A percentile compares a stretch with the other conserved stretches of the same genome.
Evolutionary conservation across 2,329 filamentous ascomycete genomes (phyloP).

Genomic region (Arachnomyces sp.): DNA sequence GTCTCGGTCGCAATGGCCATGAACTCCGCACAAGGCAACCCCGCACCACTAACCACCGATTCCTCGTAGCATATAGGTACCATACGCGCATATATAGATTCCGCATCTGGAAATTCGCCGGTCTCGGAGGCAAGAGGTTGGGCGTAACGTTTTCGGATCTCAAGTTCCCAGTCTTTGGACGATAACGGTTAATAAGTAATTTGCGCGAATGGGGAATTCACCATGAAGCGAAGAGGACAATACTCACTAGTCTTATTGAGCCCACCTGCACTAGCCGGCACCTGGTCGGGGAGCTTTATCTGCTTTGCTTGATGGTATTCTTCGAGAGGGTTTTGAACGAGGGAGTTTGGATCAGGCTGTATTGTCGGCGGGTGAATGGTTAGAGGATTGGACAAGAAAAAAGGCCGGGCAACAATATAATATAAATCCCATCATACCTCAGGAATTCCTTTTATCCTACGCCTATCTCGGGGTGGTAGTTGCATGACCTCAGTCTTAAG

Average conservation of each 20-base stretch:
- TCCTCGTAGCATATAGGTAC: conserved; percentile 61
- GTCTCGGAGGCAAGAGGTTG: conserved; percentile 55
- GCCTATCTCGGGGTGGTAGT: conserved; percentile 51
- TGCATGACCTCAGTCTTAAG: conserved; percentile 60
- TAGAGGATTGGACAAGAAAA: not conserved
- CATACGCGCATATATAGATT: conserved; percentile 52
- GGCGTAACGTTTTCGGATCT: conserved; percentile 58
- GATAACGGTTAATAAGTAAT: conserved; percentile 2
- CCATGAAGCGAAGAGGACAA: not conserved
- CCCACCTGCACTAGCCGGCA: conserved; percentile 62
- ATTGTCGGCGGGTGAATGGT: conserved; percentile 2
- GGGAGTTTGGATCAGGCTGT: conserved; percentile 31
- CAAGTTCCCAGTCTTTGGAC: conserved; percentile 52
- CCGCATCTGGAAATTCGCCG: conserved; percentile 54
- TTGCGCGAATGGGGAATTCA: not conserved
- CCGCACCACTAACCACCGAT: conserved; percentile 49
- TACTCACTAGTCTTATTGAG: conserved; percentile 70
- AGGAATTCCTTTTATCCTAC: conserved; percentile 49
- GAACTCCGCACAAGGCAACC: conserved; percentile 49
- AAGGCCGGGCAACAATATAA: not conserved
- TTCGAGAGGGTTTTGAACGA: conserved; percentile 28
- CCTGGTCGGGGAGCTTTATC: conserved; percentile 51
- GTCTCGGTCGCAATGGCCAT: conserved; percentile 56
- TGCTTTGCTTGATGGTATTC: conserved; percentile 40
- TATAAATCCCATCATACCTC: conserved; percentile 31